Evolutionary conservation across 2,329 filamentous ascomycete species (phyloP).

Genomic region (Penicillium olsonii): DNA sequence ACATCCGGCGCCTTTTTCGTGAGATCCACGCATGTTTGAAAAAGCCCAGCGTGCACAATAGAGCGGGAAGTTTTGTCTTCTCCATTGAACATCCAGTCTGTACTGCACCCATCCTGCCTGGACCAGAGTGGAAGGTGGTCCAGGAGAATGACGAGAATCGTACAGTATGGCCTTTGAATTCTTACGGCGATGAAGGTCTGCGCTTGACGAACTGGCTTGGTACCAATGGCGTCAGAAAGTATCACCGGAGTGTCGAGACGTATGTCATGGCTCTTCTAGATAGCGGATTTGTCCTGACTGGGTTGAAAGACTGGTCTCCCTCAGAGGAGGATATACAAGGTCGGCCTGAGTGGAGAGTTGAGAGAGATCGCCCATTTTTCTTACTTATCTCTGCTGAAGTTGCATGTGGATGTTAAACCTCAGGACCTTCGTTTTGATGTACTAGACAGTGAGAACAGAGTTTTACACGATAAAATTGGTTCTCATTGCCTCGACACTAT

Average conservation of each 20-base stretch:
- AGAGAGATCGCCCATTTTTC: constrained; percentile 39
- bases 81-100: constrained; percentile 53
- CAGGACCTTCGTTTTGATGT: too few species aligned
- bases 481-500: too few species aligned
- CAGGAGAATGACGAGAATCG: constrained; percentile 32
- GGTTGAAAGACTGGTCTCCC: constrained; percentile 43
- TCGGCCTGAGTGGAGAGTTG: constrained; percentile 34
- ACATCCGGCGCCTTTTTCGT: constrained; percentile 34
- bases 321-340: constrained; percentile 31
- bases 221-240: constrained; percentile 44
- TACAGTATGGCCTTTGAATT: constrained; percentile 47
- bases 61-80: constrained; percentile 35
- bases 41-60: constrained; percentile 36
- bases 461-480: too few species aligned
- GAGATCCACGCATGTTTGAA: constrained; percentile 30
- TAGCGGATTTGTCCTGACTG: constrained; percentile 41
- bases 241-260: constrained; percentile 49
- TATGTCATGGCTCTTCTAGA: constrained; percentile 43
- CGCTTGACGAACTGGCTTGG: constrained; percentile 47
- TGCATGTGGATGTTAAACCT: too few species aligned
- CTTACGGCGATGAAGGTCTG: constrained; percentile 46
- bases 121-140: constrained; percentile 21
- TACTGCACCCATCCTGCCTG: constrained; percentile 41
- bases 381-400: constrained; percentile 30
- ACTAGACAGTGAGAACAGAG: too few species aligned